Base-by-base conservation (phyloP, 2,329 filamentous ascomycete species). In the Lasiodiplodia citricola region DNA sequence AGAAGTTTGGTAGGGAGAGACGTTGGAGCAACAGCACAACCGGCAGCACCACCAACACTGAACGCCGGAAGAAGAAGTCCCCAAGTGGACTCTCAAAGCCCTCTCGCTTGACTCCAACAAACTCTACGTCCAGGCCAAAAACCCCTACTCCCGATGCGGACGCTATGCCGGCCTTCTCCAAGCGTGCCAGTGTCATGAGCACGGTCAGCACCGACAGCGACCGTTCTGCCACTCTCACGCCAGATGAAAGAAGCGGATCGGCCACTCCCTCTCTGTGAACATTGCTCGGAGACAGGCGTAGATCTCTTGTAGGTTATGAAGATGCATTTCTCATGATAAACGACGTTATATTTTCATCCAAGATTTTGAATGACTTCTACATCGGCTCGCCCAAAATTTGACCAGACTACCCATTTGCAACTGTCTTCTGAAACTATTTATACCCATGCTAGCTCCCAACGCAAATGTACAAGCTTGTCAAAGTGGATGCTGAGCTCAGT, bases 11-110 rank as follows among this genome's bases (percentile, higher is more conserved):
- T 21, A 23, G 37, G 8, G 73, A 76, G 25, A 72, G 78, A 6
- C 70, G 77, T 23, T 79, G 76, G 77, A 79, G 77, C 64, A 75
- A 69, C 44, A 79, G 76, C 68, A 78, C 76, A 5, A 73, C 77
- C 1, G 75, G 74, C 11, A 76, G 73, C 50, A 51, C 31, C 25
- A 64, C 63, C 60, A 69, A 55, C 60, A 35, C 51, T 31, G 58
- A 60, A 44, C 66, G 66, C 13, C 66, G 66, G 35, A 68, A 60
- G 52, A 65, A 64, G 44, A 64, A 64, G 52, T 8, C 47, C n/a
- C 16, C 51, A 5, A 62, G 66, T 13, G 38, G 47, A 6, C 47
- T 68, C n/a, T 28, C 47, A 4, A 68, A 55, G 35, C 57, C 66
- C 16, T 62, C 66, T 54, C 47, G 66, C 18, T 21, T 68, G 23